A percentile compares a stretch with the other conserved stretches of the same genome.
phyloP scores from a whole-genome alignment of 2,329 filamentous ascomycete species.

The Trichocomaceae sp. region DNA sequence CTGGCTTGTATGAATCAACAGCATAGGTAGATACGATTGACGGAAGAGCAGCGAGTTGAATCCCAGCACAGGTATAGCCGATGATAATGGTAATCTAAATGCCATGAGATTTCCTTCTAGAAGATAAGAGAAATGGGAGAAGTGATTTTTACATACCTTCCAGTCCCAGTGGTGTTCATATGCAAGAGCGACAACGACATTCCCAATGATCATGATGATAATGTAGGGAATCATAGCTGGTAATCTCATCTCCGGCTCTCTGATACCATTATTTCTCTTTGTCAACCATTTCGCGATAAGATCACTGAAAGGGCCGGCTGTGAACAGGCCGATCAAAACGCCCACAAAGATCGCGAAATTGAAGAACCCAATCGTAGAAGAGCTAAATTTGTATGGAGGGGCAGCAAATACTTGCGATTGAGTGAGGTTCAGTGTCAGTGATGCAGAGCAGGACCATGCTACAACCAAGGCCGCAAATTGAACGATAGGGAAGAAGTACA shows the following conservation, averaged over 20 bases:
- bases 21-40: conserved; percentile 54
- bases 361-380: conserved; percentile 51
- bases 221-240: conserved; percentile 25
- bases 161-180: conserved; percentile 50
- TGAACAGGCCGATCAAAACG: conserved; percentile 43
- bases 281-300: conserved; percentile 26
- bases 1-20: conserved; percentile 59
- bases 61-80: conserved; percentile 50
- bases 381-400: conserved; percentile 53
- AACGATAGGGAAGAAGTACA: conserved; percentile 57
- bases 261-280: conserved; percentile 21
- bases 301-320: conserved; percentile 41
- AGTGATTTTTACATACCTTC: conserved; percentile 32
- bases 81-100: conserved; percentile 42
- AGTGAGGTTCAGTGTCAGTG: conserved; percentile 57
- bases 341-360: conserved; percentile 28
- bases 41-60: conserved; percentile 56
- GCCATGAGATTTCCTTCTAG: conserved; percentile 27
- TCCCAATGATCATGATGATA: conserved; percentile 21
- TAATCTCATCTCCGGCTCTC: conserved; percentile 32
- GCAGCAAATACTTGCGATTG: conserved; percentile 49
- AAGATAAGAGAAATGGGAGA: background rate
- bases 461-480: conserved; percentile 58
- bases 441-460: conserved; percentile 52
- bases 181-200: conserved; percentile 51